Evolutionary conservation across 257 asterid species (phyloP), one percentile per base, ranked within the genome.

Genomic region (Solanum rostratum): DNA sequence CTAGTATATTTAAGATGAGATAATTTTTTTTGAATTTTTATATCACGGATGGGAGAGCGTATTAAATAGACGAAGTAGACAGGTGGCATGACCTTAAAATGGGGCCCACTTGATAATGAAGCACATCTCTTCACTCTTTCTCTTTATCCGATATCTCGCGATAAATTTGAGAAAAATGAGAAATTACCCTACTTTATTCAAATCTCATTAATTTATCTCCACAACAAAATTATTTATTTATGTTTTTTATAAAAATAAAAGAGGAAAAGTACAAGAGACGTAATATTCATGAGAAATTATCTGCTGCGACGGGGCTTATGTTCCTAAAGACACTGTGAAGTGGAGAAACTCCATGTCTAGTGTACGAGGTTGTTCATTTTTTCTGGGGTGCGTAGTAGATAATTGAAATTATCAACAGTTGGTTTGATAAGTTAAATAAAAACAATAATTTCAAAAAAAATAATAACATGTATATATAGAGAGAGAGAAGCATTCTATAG

Each of bases 91-190:
- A 78, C 19, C 39, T 84, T 33, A 62, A 22, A 7, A 27, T 65
- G 86, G 87, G 86, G 10, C 82, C 89, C 85, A 19, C 74, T 83
- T 82, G 86, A 87, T 76, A 84, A 79, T 20, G 79, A 22, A 46
- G 71, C 74, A 69, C 74, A 69, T 84, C 29, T 69, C 19, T 4
- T 68, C 20, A 33, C 54, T 57, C 68, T 82, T 30, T 7, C 12
- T 53, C 63, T 66, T 55, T 4, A 10, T 41, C 52, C 54, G 82
- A 55, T 37, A 69, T 69, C 5, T 69, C 79, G 79, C 29, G 79
- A 69, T 69, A 69, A 0, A 53, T 55, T 5, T 14, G 8, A 9
- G 10, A 43, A 59, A 33, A 33, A 68, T 37, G 39, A 29, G 19
- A 7, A 29, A 65, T 7, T 30, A 18, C 16, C 7, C 13, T 37